Evolutionary conservation across 148 eudicot genomes (phyloP), one percentile per base, ranked within the genome.

Genomic region (Beta vulgaris): DNA sequence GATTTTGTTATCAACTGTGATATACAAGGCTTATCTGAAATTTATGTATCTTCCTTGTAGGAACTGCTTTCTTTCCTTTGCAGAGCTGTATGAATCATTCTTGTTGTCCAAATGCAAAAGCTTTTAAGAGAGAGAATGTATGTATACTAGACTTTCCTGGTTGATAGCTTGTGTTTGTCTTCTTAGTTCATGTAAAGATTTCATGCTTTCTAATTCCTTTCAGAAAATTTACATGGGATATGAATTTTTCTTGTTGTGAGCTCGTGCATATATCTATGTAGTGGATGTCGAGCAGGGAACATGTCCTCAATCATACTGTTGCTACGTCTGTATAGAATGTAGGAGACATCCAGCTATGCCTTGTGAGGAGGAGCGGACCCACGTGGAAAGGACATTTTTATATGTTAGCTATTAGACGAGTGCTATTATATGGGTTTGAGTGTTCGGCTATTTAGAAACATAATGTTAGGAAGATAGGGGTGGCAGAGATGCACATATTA

Each of bases 71-170:
- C 88, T 95, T 80, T 79, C 94, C 99, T 21, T 46, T 95, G 79
- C 99, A 95, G 82, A 95, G 99, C 78, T 95, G 99, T 81, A 90
- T 95, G 91, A 95, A 95, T 81, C 99, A 95, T 82, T 92, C 96
- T 0, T 95, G 99, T 74, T 39, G 67, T 77, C 99, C 99, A 35
- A 90, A 92, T 90, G 97, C 96, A 1, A 95, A 85, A 80, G 99
- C 99, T 72, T 95, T 90, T 80, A 95, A 95, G 82, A 85, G 96
- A 73, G 99, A 95, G 3, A 93, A 88, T 91, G 99, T 95, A 87
- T 76, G 74, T 68, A 28, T 39, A 35, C 11, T 31, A 29, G 12
- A 25, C 29, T 23, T 19, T 36, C 3, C 39, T 77, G 29, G 36
- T 46, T 36, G 31, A 13, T 78, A 53, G 46, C 6, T 61, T 66